Conservation (phyloP, 2,329 filamentous ascomycete species). For the Aureobasidium zeae region DNA sequence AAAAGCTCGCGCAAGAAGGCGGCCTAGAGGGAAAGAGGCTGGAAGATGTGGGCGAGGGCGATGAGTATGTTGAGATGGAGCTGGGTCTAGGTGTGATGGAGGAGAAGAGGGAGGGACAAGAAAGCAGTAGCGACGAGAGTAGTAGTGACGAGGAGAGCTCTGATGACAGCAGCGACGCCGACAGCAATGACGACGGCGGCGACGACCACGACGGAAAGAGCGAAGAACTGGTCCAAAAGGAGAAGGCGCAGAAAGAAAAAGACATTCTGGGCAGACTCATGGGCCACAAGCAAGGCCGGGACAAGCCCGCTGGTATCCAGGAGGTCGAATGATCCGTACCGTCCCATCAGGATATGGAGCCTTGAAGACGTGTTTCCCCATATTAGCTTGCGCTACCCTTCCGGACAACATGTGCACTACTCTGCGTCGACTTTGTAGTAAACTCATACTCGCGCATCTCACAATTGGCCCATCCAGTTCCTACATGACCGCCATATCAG, state of each 20-base stretch:
- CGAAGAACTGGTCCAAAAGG: conserved; percentile 1
- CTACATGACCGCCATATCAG: not conserved
- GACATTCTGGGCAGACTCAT: conserved; percentile 22
- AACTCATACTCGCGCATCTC: conserved; percentile 7
- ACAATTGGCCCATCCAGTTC: conserved; percentile 10
- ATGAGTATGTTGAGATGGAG: conserved; percentile 30
- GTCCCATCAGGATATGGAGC: not conserved
- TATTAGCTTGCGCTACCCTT: not conserved
- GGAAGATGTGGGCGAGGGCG: conserved; percentile 27
- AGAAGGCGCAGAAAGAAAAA: conserved; percentile 17
- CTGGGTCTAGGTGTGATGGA: conserved; percentile 29
- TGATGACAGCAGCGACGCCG: conserved; percentile 15
- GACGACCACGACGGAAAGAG: conserved; percentile 15
- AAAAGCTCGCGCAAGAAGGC: conserved; percentile 19
- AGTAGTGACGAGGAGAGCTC: conserved; percentile 14
- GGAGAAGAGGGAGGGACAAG: conserved; percentile 20
- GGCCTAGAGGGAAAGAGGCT: conserved; percentile 21
- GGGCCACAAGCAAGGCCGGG: conserved; percentile 17
- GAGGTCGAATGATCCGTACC: conserved; percentile 15
- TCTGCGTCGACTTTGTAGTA: conserved; percentile 1
- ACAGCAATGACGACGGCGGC: conserved; percentile 11
- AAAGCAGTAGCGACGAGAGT: conserved; percentile 15
- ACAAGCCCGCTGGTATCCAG: conserved; percentile 16
- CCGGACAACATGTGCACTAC: conserved; percentile 1
- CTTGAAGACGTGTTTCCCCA: not conserved